Base-by-base conservation (phyloP, 2,329 filamentous ascomycete species). In the Neonectria coccinea region DNA sequence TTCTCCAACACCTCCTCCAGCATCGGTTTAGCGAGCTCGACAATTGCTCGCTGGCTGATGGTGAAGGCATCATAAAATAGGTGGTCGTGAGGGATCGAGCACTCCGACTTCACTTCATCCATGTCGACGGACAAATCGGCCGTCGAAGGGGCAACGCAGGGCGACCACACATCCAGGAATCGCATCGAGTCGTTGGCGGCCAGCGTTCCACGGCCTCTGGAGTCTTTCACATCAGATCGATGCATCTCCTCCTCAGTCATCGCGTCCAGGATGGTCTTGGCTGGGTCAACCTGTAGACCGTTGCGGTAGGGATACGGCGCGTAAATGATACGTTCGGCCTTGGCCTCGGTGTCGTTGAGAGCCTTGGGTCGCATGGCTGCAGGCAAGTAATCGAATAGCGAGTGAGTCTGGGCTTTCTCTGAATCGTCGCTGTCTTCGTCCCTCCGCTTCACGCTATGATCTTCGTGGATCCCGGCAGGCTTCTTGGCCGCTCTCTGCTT, bases 51-150 rank as follows among this genome's bases (percentile, higher is more conserved):
- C 59, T 78, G 75, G 36, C 71, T 72, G 6, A 88, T 74, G 1
- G 79, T 83, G 45, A 86, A 86, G 0, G 79, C 77, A 53, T 85
- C 84, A 73, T 82, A 84, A 72, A 87, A 88, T 2, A 89, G 76
- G 64, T 85, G 83, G 12, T 82, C 77, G 14, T 82, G 75, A 1
- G 83, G 83, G 3, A 74, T 70, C 2, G 79, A 74, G 69, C 86
- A 88, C 27, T 71, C 65, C 18, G 50, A 48, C 7, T 22, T 25
- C 6, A 62, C 45, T 18, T 61, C 58, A 14, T 66, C 42, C 52
- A 59, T 56, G 25, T 71, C 61, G 8, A 70, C 53, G 1, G 62
- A 54, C 12, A 68, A 51, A 41, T 70, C 67, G 22, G 62, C 56
- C 8, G 65, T 70, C 12, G 64, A 56, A 1, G 39, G 62, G 22